phyloP scores from a whole-genome alignment of 257 asterid genomes.

The Apocynum venetum region DNA sequence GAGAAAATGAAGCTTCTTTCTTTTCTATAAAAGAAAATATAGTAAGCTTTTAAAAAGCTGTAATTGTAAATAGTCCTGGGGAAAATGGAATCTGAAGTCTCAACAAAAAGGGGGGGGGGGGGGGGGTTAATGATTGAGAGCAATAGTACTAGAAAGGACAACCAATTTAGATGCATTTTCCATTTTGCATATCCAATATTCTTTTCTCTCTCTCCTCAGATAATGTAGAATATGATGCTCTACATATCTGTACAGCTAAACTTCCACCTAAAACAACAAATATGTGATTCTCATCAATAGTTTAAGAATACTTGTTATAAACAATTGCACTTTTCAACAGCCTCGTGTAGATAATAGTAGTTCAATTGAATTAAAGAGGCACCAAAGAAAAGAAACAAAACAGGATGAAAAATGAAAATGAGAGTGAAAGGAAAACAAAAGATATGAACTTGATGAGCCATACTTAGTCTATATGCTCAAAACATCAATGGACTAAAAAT shows the following conservation, averaged over 20 bases:
- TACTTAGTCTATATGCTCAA: too few species aligned
- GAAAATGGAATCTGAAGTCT: not conserved
- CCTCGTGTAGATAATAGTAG: not conserved
- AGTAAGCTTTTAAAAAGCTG: too few species aligned
- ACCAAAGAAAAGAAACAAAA: not conserved
- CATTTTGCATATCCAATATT: not conserved
- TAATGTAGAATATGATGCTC: slow-evolving; percentile 36
- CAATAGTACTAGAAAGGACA: not conserved
- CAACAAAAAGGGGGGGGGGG: not conserved
- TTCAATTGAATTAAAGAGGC: not conserved
- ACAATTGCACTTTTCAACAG: not conserved
- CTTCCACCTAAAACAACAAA: slow-evolving; percentile 52
- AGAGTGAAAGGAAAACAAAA: not conserved
- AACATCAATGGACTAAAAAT: too few species aligned
- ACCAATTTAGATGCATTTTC: not conserved
- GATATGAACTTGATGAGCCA: not conserved
- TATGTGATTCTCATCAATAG: not conserved
- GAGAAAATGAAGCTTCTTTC: too few species aligned
- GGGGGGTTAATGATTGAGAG: too few species aligned
- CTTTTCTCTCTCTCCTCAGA: slow-evolving; percentile 16
- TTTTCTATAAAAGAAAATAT: too few species aligned
- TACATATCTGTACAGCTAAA: slow-evolving; percentile 65
- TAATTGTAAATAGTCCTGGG: too few species aligned
- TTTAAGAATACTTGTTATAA: not conserved
- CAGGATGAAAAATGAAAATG: not conserved